Conservation (phyloP, 1,139 yeast species). For the Nakaseomyces glabratus region DNA sequence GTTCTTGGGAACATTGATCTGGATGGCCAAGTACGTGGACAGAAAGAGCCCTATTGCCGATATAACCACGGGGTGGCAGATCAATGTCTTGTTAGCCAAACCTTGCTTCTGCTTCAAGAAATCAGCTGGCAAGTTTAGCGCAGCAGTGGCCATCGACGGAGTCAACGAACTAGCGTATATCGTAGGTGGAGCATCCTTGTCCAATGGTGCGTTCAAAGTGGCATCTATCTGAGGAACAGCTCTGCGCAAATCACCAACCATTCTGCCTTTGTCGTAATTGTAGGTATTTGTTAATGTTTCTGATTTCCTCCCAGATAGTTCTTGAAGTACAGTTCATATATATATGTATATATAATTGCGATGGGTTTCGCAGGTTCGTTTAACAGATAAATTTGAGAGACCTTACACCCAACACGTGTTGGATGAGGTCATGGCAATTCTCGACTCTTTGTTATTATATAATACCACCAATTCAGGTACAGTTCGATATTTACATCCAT, state of each 20-base stretch:
- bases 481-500: too few species aligned
- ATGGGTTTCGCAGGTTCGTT: too few species aligned
- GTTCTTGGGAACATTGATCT: slow-evolving; percentile 16
- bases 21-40: slow-evolving; percentile 22
- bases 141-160: slow-evolving; percentile 53
- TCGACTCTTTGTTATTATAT: too few species aligned
- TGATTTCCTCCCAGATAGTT: too few species aligned
- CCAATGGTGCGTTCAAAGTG: slow-evolving; percentile 46
- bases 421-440: too few species aligned
- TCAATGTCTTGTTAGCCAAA: slow-evolving; percentile 39
- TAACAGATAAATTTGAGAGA: too few species aligned
- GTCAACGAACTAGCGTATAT: slow-evolving; percentile 39
- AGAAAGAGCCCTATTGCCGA: slow-evolving; percentile 24
- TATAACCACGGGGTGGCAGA: slow-evolving; percentile 42
- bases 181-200: slow-evolving; percentile 41
- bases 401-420: too few species aligned
- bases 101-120: slow-evolving; percentile 51
- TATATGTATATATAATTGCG: too few species aligned
- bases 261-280: not conserved
- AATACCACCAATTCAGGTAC: too few species aligned
- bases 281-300: too few species aligned
- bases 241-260: slow-evolving; percentile 7
- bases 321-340: too few species aligned
- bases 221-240: slow-evolving; percentile 37
- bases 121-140: slow-evolving; percentile 56